phyloP scores from a whole-genome alignment of 768 basidiomycete species.

The Omphalotus guepiniiformis region DNA sequence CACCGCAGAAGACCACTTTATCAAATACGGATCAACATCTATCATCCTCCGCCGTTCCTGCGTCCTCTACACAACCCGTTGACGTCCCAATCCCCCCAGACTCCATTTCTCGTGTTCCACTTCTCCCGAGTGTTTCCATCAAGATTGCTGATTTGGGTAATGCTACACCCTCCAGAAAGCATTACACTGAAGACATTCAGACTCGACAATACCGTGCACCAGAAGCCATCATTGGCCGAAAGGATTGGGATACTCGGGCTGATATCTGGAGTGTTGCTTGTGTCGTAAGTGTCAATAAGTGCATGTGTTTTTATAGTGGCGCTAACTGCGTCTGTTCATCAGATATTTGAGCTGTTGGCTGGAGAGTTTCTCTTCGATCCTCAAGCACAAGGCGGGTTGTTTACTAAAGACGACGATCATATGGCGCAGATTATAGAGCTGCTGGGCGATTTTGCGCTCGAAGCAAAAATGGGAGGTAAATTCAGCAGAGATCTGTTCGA shows the following conservation, averaged over 20 bases:
- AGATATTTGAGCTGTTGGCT: constrained; percentile 86
- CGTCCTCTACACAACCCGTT: neutral
- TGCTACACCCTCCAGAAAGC: constrained; percentile 85
- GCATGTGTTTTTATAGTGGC: neutral
- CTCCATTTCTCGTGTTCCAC: neutral
- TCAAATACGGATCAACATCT: neutral
- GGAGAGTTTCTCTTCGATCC: constrained; percentile 93
- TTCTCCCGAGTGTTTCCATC: constrained; percentile 57
- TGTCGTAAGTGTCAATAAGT: constrained; percentile 44
- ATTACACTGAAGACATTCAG: constrained; percentile 94
- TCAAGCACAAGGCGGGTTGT: constrained; percentile 73
- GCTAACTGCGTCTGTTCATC: constrained; percentile 6
- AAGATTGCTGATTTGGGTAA: constrained; percentile 96
- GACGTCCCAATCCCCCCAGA: constrained; percentile 1
- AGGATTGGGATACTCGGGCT: constrained; percentile 80
- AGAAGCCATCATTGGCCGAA: constrained; percentile 87
- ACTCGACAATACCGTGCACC: constrained; percentile 94
- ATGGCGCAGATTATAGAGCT: constrained; percentile 94
- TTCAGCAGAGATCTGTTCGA: constrained; percentile 87
- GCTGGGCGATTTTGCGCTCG: constrained; percentile 70
- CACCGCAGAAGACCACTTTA: neutral
- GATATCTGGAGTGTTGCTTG: constrained; percentile 94
- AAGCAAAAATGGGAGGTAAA: constrained; percentile 78
- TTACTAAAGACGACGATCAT: constrained; percentile 93
- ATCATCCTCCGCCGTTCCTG: neutral